Conservation (phyloP, 108 stramenopile species). For the Asterionellopsis glacialis region DNA sequence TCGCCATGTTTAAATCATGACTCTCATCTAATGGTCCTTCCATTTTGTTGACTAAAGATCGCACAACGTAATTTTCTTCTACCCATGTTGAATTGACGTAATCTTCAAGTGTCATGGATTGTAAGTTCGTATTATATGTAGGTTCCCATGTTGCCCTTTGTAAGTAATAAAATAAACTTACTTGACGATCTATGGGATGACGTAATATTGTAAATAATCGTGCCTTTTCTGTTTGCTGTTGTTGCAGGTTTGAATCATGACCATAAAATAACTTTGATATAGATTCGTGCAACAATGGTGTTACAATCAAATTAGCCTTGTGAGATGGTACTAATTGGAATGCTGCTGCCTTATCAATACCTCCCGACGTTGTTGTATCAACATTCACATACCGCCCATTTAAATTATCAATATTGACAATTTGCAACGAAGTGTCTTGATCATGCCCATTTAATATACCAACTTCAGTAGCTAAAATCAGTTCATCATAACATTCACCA, state of each 20-base stretch:
- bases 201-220: conserved; percentile 32
- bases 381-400: conserved; percentile 27
- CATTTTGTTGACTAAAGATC: conserved; percentile 2
- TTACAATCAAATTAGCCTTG: conserved; percentile 31
- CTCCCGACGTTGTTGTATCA: conserved; percentile 32
- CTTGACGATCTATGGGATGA: conserved; percentile 44
- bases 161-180: conserved; percentile 51
- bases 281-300: conserved; percentile 6
- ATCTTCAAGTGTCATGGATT: conserved; percentile 32
- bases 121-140: conserved; percentile 39
- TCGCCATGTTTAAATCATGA: neutral
- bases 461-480: conserved; percentile 3
- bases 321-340: conserved; percentile 23
- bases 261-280: conserved; percentile 3
- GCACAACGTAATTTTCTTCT: conserved; percentile 1
- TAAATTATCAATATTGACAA: neutral
- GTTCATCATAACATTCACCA: conserved; percentile 7
- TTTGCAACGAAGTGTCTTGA: neutral
- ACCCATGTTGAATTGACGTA: conserved; percentile 24
- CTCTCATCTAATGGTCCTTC: conserved; percentile 2
- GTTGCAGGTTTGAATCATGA: neutral
- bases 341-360: conserved; percentile 28
- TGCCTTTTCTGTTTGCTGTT: neutral
- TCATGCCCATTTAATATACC: conserved; percentile 1
- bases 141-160: conserved; percentile 50